Conservation (phyloP, 2,329 filamentous ascomycete genomes). For the Aureobasidium sp. region DNA sequence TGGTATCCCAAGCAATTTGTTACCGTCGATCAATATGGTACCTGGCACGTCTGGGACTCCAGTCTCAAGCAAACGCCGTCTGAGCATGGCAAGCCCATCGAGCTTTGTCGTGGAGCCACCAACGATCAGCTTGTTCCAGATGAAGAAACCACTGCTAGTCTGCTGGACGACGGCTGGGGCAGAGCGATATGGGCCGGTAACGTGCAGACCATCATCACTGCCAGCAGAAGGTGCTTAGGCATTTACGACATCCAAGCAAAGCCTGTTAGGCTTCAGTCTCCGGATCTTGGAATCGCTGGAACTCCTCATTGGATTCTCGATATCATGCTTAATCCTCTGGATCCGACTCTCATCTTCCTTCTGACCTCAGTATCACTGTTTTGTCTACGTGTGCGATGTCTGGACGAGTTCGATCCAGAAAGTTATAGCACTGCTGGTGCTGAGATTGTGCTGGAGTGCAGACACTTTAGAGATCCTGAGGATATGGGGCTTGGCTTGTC, state of each 20-base stretch:
- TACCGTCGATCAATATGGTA: conserved; percentile 56
- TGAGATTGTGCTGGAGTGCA: conserved; percentile 37
- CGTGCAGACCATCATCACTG: conserved; percentile 43
- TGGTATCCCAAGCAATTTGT: conserved; percentile 53
- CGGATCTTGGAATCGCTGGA: conserved; percentile 20
- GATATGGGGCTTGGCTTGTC: conserved; percentile 42
- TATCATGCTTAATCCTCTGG: conserved; percentile 39
- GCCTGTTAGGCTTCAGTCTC: conserved; percentile 18
- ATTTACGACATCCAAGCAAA: conserved; percentile 27
- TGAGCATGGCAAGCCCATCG: not conserved
- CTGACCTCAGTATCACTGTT: conserved; percentile 48
- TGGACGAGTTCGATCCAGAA: conserved; percentile 20
- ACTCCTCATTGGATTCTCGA: conserved; percentile 48
- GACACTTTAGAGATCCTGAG: conserved; percentile 46
- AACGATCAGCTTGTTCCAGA: conserved; percentile 16
- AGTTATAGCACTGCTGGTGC: conserved; percentile 23
- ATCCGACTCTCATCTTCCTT: conserved; percentile 46
- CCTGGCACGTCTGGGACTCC: conserved; percentile 59
- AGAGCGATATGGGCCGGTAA: conserved; percentile 41
- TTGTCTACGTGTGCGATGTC: conserved; percentile 37
- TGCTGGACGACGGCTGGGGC: conserved; percentile 40
- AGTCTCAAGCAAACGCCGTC: not conserved
- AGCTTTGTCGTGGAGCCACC: conserved; percentile 8
- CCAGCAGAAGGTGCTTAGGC: conserved; percentile 35
- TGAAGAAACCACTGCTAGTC: conserved; percentile 27